phyloP scores from a whole-genome alignment of 805 yeast species.

The Debaryomyces maramus region DNA sequence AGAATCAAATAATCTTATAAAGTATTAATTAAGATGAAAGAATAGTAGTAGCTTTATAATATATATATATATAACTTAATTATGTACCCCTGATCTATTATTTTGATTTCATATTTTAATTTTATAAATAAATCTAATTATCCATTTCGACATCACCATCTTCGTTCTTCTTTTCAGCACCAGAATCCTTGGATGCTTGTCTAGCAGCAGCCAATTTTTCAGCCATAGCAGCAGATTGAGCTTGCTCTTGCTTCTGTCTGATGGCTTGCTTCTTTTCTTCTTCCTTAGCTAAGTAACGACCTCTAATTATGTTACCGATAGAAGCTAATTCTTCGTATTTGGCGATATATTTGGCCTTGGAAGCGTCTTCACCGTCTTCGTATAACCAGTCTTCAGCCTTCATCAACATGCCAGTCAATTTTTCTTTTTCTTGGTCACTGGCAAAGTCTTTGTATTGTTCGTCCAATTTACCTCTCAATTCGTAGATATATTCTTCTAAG shows the following conservation, averaged over 20 bases:
- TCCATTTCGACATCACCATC: slow-evolving; percentile 38
- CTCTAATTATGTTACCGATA: slow-evolving; percentile 91
- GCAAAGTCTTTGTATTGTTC: slow-evolving; percentile 89
- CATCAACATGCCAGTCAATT: slow-evolving; percentile 66
- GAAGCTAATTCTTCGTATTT: slow-evolving; percentile 96
- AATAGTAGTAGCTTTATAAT: no score
- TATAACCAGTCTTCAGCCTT: slow-evolving; percentile 98
- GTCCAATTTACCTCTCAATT: slow-evolving; percentile 93
- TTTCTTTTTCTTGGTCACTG: slow-evolving; percentile 83
- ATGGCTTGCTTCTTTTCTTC: slow-evolving; percentile 92
- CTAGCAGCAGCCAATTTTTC: slow-evolving; percentile 80
- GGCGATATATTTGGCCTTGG: slow-evolving; percentile 96
- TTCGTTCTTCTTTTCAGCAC: slow-evolving; percentile 21
- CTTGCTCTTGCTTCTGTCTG: slow-evolving; percentile 85
- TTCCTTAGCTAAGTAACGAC: slow-evolving; percentile 90
- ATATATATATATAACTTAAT: background rate
- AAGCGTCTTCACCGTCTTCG: slow-evolving; percentile 94
- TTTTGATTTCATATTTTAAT: background rate
- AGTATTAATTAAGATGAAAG: no score
- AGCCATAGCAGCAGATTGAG: slow-evolving; percentile 78
- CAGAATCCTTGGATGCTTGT: slow-evolving; percentile 44
- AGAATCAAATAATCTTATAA: no score
- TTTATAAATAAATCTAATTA: slow-evolving; percentile 7
- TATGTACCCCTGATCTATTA: slow-evolving; percentile 1
- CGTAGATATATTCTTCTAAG: slow-evolving; percentile 97